These are phyloP conservation scores for Rhodamnia rubescens DNA, from an alignment of 345 rosid species.

Conservation along the genomic window DNA sequence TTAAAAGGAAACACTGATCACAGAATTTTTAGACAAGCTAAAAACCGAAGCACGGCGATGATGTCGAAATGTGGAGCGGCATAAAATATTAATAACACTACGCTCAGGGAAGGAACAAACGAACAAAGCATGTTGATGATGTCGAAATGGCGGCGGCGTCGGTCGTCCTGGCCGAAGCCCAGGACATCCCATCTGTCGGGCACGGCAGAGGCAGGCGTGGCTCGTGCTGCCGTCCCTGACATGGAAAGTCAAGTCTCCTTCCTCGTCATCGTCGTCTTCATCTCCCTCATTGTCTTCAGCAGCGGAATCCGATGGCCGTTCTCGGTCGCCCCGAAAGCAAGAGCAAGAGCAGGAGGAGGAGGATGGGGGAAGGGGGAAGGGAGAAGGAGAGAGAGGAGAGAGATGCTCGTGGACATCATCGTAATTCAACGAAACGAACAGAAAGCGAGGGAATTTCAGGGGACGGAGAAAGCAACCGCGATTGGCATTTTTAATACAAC, in stretches of 20 bases:
- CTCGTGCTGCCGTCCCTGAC: neutral
- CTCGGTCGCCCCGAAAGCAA: conserved; percentile 5
- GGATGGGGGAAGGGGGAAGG: neutral
- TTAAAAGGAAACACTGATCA: neutral
- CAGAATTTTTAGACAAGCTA: neutral
- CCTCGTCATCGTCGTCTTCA: conserved; percentile 25
- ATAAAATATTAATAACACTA: neutral
- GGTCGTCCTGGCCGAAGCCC: conserved; percentile 23
- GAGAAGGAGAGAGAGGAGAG: conserved; percentile 8
- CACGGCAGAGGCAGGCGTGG: conserved; percentile 19
- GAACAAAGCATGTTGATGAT: no score
- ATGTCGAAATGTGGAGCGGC: neutral
- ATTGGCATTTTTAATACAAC: no score
- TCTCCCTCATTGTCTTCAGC: neutral
- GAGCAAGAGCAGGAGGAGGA: conserved; percentile 4
- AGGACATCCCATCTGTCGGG: conserved; percentile 89
- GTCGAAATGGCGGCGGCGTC: no score
- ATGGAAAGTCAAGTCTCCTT: conserved; percentile 16
- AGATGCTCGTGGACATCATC: conserved; percentile 4
- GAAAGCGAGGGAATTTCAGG: neutral
- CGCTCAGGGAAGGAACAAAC: neutral
- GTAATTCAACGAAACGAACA: neutral
- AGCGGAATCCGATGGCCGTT: neutral
- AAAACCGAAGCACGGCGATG: neutral
- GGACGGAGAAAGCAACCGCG: conserved; percentile 5